phyloP scores from a whole-genome alignment of 1,139 yeast species.

The Petasospora fabianii region DNA sequence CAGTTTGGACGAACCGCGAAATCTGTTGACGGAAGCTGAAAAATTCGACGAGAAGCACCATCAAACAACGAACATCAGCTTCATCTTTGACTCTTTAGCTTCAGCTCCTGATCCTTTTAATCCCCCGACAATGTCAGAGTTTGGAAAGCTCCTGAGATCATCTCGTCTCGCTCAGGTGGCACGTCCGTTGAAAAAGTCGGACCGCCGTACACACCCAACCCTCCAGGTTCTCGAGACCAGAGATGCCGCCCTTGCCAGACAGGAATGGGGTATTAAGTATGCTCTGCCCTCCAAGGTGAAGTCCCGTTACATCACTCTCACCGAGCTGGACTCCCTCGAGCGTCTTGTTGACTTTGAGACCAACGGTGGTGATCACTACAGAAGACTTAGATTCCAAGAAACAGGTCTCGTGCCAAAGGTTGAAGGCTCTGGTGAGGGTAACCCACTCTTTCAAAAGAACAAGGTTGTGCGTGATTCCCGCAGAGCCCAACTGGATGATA shows the following conservation, averaged over 20 bases:
- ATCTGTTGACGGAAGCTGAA: too few relatives aligned
- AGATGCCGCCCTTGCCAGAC: conserved; percentile 48
- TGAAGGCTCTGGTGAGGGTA: conserved; percentile 19
- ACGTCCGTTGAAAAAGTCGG: conserved; percentile 19
- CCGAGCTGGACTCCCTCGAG: conserved; percentile 50
- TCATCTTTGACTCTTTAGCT: too few relatives aligned
- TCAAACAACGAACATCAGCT: too few relatives aligned
- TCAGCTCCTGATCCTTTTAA: too few relatives aligned
- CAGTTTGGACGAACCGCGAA: too few relatives aligned
- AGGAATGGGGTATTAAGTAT: conserved; percentile 64
- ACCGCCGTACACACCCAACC: conserved; percentile 35
- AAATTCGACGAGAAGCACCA: too few relatives aligned
- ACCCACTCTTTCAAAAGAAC: conserved; percentile 30
- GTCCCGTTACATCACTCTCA: conserved; percentile 45
- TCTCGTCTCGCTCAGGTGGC: conserved; percentile 31
- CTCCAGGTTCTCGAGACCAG: conserved; percentile 59
- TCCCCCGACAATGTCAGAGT: conserved; percentile 25
- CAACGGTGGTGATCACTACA: conserved; percentile 44
- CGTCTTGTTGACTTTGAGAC: conserved; percentile 49
- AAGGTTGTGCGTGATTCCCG: neutral
- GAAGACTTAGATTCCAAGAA: conserved; percentile 50
- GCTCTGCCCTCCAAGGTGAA: conserved; percentile 49
- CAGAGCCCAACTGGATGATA: conserved; percentile 4
- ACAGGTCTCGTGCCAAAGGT: conserved; percentile 38
- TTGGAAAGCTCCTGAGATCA: conserved; percentile 25